phyloP scores from a whole-genome alignment of 768 basidiomycete species.

The Ramaria sp. region DNA sequence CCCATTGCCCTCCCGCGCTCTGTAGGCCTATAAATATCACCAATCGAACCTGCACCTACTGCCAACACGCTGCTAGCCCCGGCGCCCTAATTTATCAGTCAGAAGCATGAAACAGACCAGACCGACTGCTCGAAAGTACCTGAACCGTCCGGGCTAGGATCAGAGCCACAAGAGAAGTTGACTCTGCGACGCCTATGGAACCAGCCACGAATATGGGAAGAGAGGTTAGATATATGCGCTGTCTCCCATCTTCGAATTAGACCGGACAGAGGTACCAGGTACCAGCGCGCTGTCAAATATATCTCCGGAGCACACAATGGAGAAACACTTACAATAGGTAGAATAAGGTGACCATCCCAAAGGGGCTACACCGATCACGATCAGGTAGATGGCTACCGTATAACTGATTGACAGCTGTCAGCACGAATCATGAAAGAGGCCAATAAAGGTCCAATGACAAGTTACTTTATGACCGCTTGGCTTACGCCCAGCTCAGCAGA shows the following conservation, averaged over 20 bases:
- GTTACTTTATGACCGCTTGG: conserved; percentile 1
- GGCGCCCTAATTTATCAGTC: not conserved
- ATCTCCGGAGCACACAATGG: not conserved
- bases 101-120: too few relatives aligned
- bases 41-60: conserved; percentile 4
- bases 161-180: not conserved
- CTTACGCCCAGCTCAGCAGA: not conserved
- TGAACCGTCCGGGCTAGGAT: conserved; percentile 1
- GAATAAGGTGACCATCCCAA: conserved; percentile 2
- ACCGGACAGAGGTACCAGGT: too few relatives aligned
- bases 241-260: not conserved
- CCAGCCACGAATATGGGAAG: conserved; percentile 1
- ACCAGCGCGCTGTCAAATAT: too few relatives aligned
- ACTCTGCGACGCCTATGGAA: not conserved
- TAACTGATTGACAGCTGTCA: not conserved
- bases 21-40: conserved; percentile 4
- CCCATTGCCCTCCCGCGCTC: conserved; percentile 4
- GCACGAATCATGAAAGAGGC: not conserved
- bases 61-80: conserved; percentile 4
- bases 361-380: not conserved
- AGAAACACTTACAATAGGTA: not conserved
- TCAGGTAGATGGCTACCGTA: not conserved
- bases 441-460: not conserved
- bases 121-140: not conserved
- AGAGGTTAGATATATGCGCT: not conserved